Base-by-base conservation (phyloP, 768 basidiomycete species). In the Suillus tomentosus region DNA sequence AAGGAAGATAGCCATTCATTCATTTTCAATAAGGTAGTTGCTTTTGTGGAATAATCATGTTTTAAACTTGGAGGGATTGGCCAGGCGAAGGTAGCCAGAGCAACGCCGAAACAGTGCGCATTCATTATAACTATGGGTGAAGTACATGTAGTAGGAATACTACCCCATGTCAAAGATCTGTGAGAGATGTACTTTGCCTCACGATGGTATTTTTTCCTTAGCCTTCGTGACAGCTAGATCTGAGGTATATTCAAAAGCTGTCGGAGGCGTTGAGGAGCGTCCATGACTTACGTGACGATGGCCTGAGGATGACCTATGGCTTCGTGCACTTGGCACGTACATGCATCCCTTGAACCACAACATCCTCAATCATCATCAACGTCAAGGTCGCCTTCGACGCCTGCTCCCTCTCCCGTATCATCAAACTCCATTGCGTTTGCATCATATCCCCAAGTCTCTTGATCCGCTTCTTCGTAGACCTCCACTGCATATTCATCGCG, bases 351-450 rank as follows among this genome's bases (percentile, higher is more conserved):
- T 17, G 39, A 55, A 56, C 4, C n/a, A 34, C 36, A 58, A 13
- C 47, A 65, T 36, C 50, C 50, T 66, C 47, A 85, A 59, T 86
- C 84, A 63, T 87, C 86, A 2, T 88, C 86, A 76, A 88, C 81
- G 66, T 89, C 90, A 59, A 91, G 78, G 71, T 91, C 89, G 5
- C 87, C 90, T 72, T 91, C 87, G 2, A 90, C 75, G 11, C 88
- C 88, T 10, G 74, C 80, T 6, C 90, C 90, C 64, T 87, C 86
- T 1, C 88, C 90, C 5, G 77, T 76, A 68, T 91, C 89, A 62
- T 90, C 89, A 63, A 87, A 90, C 6, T 82, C 78, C 19, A 79
- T 74, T n/a, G 85, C 86, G 48, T 85, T 83, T 36, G 72, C 79
- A 22, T 79, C 79, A 40, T 77, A 71, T 10, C 71, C 72, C 76